Conservation (phyloP, 2,329 filamentous ascomycete species). For the Fusarium sp. region DNA sequence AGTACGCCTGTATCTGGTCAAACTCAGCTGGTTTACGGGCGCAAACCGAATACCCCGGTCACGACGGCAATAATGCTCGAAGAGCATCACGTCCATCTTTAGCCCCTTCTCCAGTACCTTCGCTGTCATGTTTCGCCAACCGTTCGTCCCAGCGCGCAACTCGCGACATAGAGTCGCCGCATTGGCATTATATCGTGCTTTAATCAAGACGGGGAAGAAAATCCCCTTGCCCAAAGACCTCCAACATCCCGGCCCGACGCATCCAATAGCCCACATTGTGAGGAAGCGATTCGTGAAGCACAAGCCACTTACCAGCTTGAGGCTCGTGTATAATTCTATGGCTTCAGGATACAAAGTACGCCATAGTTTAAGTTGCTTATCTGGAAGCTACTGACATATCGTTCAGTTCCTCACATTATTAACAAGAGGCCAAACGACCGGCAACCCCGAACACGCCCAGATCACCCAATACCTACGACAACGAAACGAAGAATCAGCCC, state of each 20-base stretch:
- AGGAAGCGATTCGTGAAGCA: conserved; percentile 73
- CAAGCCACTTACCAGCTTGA: conserved; percentile 66
- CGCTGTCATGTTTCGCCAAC: conserved; percentile 45
- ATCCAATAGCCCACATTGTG: conserved; percentile 69
- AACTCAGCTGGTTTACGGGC: background rate
- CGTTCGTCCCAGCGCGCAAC: conserved; percentile 61
- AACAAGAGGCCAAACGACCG: conserved; percentile 52
- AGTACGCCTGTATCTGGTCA: background rate
- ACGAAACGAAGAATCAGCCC: conserved; percentile 34
- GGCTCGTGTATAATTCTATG: conserved; percentile 72
- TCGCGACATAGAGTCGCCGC: conserved; percentile 68
- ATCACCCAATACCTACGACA: conserved; percentile 57
- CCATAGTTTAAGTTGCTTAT: background rate
- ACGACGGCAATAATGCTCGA: conserved; percentile 20
- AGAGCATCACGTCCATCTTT: background rate
- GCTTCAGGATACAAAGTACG: conserved; percentile 75
- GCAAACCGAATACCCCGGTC: background rate
- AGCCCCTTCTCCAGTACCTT: background rate
- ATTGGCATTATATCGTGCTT: conserved; percentile 78
- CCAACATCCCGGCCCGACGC: conserved; percentile 40
- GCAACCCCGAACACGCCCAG: conserved; percentile 55
- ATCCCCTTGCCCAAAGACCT: conserved; percentile 65
- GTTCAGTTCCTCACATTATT: conserved; percentile 58
- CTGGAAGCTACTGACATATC: conserved; percentile 8
- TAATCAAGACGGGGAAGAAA: conserved; percentile 69